A percentile compares a stretch with the other conserved stretches of the same genome.
Evolutionary conservation across 768 basidiomycete genomes (phyloP).

Genomic region (Hygrocybe punicea): DNA sequence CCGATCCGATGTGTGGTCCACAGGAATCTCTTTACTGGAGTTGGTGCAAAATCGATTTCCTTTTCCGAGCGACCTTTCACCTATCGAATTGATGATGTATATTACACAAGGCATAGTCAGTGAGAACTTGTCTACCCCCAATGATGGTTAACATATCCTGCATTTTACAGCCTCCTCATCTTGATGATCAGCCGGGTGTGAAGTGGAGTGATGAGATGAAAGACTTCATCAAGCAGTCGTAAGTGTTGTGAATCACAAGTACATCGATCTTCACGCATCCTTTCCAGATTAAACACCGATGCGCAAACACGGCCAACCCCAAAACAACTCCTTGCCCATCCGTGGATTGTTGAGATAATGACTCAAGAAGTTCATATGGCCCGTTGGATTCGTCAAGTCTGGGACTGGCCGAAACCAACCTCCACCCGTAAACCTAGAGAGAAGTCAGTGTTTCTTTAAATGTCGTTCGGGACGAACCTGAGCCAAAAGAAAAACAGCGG

Average conservation of each 20-base stretch:
- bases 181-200: constrained; percentile 68
- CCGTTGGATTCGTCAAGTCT: constrained; percentile 81
- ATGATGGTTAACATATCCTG: background rate
- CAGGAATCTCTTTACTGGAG: constrained; percentile 91
- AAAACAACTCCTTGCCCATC: constrained; percentile 76
- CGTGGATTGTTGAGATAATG: constrained; percentile 77
- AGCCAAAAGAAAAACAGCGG: background rate
- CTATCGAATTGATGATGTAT: constrained; percentile 92
- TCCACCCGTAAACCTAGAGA: constrained; percentile 44
- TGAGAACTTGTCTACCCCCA: constrained; percentile 7
- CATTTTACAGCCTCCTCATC: constrained; percentile 63
- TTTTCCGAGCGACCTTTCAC: constrained; percentile 84
- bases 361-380: constrained; percentile 85
- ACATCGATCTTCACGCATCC: constrained; percentile 12
- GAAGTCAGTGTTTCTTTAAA: constrained; percentile 31
- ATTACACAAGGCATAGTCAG: constrained; percentile 77
- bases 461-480: background rate
- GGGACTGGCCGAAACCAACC: constrained; percentile 62
- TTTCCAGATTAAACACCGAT: constrained; percentile 64
- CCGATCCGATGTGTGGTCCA: constrained; percentile 97
- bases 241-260: constrained; percentile 29
- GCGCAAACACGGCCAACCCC: constrained; percentile 71
- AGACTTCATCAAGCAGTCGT: constrained; percentile 86
- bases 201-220: constrained; percentile 85
- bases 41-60: constrained; percentile 93